These are phyloP conservation scores for Coniochaeta sp. DNA, from an alignment of 2,329 filamentous ascomycete species.

Conservation along the genomic window DNA sequence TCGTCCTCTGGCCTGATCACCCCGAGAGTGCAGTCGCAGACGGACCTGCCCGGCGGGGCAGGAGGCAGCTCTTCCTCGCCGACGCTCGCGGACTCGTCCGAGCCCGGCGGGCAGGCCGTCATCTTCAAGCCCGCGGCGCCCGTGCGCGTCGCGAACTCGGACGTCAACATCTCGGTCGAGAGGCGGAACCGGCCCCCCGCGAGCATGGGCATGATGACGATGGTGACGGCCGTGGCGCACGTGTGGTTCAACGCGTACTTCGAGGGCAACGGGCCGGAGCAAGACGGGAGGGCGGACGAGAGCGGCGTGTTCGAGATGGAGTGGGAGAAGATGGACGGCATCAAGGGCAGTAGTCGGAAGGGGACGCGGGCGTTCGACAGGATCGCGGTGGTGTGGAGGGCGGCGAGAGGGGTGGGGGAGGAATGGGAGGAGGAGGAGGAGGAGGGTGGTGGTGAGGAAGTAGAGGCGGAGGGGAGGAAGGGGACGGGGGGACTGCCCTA, in stretches of 20 bases:
- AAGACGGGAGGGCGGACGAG: slow-evolving; percentile 53
- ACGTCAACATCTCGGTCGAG: slow-evolving; percentile 87
- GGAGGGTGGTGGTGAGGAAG: slow-evolving; percentile 10
- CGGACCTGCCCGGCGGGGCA: slow-evolving; percentile 4
- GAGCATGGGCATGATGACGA: slow-evolving; percentile 72
- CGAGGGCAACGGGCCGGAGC: slow-evolving; percentile 71
- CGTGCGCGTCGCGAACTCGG: slow-evolving; percentile 69
- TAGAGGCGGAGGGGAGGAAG: slow-evolving; percentile 8
- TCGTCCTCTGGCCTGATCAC: slow-evolving; percentile 4
- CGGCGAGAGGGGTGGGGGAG: slow-evolving; percentile 14
- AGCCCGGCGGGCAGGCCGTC: slow-evolving; percentile 62
- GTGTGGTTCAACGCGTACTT: slow-evolving; percentile 98
- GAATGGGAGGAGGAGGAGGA: slow-evolving; percentile 10
- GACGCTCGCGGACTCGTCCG: slow-evolving; percentile 27
- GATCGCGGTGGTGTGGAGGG: slow-evolving; percentile 78
- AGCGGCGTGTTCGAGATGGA: slow-evolving; percentile 56
- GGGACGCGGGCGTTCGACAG: slow-evolving; percentile 76
- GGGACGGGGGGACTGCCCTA: not conserved
- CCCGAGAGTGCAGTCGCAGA: slow-evolving; percentile 7
- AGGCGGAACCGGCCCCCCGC: slow-evolving; percentile 73
- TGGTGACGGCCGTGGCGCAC: slow-evolving; percentile 89
- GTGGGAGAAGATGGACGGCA: slow-evolving; percentile 76
- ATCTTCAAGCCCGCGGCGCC: slow-evolving; percentile 67
- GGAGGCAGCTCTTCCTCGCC: not conserved
- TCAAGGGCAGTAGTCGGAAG: slow-evolving; percentile 81